Conservation (phyloP, 2,329 filamentous ascomycete species). For the Ophiostoma ulmi region DNA sequence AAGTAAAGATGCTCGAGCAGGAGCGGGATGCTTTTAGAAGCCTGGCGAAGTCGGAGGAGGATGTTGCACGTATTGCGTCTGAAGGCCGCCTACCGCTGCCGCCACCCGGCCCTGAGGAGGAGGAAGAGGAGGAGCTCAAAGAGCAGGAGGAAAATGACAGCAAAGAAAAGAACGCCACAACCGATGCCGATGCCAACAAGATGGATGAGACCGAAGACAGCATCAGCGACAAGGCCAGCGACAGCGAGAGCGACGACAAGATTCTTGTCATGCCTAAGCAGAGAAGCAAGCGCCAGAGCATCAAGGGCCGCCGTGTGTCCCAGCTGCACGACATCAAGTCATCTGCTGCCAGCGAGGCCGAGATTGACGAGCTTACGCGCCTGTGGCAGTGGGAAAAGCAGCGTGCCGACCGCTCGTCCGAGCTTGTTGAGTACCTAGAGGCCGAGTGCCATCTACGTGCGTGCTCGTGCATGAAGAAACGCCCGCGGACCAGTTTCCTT, state of each 20-base stretch:
- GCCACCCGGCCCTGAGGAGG: conserved; percentile 36
- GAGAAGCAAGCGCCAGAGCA: conserved; percentile 48
- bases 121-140: conserved; percentile 44
- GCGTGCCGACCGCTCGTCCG: conserved; percentile 62
- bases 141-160: neutral
- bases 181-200: conserved; percentile 1
- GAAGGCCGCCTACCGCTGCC: conserved; percentile 66
- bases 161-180: neutral
- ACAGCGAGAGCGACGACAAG: conserved; percentile 13
- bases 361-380: conserved; percentile 52
- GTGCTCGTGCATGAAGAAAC: conserved; percentile 54
- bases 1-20: conserved; percentile 61
- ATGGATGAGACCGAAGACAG: conserved; percentile 13
- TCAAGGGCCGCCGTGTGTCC: conserved; percentile 40
- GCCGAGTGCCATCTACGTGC: conserved; percentile 66
- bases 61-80: conserved; percentile 62
- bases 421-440: conserved; percentile 70
- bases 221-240: conserved; percentile 7
- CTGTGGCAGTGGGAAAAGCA: conserved; percentile 55
- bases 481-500: conserved; percentile 33
- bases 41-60: conserved; percentile 65
- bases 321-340: conserved; percentile 47
- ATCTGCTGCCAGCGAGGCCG: conserved; percentile 52
- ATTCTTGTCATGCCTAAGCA: conserved; percentile 52
- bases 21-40: conserved; percentile 71